A percentile compares a stretch with the other conserved stretches of the same genome.
Conservation (phyloP, 2,329 filamentous ascomycete genomes). For the Colletotrichum lentis region DNA sequence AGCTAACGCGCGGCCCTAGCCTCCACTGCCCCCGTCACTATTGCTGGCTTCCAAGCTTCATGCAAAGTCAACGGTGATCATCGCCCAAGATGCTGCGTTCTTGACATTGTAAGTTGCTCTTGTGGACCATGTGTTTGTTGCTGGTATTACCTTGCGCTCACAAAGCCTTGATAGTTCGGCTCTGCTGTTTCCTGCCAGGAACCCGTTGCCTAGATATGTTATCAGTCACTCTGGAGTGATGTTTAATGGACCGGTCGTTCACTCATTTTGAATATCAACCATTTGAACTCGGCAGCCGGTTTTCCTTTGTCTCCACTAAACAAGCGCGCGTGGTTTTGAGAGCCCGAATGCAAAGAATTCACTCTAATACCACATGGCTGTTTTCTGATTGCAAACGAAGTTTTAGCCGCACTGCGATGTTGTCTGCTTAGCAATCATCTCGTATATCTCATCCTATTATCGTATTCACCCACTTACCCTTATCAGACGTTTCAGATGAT, state of each 20-base stretch:
- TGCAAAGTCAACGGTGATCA: not conserved
- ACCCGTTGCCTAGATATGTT: not conserved
- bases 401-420: too few species aligned
- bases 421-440: too few species aligned
- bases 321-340: not conserved
- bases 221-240: not conserved
- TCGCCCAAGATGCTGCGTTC: slow-evolving; percentile 5
- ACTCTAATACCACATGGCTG: too few species aligned
- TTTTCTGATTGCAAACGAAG: too few species aligned
- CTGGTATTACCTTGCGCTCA: not conserved
- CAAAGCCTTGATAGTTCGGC: not conserved
- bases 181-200: not conserved
- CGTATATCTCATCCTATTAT: too few species aligned
- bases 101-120: slow-evolving; percentile 7
- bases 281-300: fast-evolving
- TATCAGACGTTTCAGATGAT: fast-evolving
- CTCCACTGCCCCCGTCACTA: not conserved
- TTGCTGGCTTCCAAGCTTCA: not conserved
- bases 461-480: too few species aligned
- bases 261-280: fast-evolving
- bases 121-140: not conserved
- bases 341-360: too few species aligned
- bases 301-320: not conserved
- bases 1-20: not conserved
- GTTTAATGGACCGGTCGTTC: not conserved